Evolutionary conservation across 139 green algal genomes (phyloP), one percentile per base, ranked within the genome.

Genomic region (Yamagishiella unicocca): DNA sequence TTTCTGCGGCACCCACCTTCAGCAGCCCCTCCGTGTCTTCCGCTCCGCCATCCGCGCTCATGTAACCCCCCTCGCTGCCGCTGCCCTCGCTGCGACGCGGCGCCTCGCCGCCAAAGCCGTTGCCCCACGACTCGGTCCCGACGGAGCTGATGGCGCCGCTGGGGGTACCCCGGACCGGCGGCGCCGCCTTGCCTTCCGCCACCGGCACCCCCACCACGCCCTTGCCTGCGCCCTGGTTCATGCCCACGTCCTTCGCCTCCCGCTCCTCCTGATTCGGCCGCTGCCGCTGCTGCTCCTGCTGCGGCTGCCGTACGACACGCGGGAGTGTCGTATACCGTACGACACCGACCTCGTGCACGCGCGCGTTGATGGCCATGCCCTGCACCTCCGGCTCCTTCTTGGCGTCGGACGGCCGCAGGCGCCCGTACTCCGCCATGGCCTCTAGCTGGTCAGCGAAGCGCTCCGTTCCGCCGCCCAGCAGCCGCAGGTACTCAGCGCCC

Each of bases 281-380:
- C 58, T 67, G 58, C 58, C 6, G 22, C 58, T 9, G 58, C 58
- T 67, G 17, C 58, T 67, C 19, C 58, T 29, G 38, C 70, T 4
- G 38, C 70, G 1, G 70, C 70, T n/a, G 70, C 70, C 10, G 70
- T 19, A 35, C n/a, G n/a, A n/a, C n/a, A 58, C 33, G 6, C 31
- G n/a, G 33, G 33, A 74, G 33, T 21, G 66, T 35, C 14, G 33
- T 19, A 8, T 74, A 74, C 19, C 80, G 80, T 24, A 86, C 80
- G 1, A 86, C 24, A 25, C 83, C 83, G 2, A 88, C 40, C 24
- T 68, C 55, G 55, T 91, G 88, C 25, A 84, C 43, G 25, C 88
- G 76, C 14, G 89, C 84, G 74, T 92, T 92, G 73, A 90, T 92
- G 25, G 89, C 70, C 84, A 92, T 90, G n/a, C 67, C 84, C 83